Evolutionary conservation across 2,329 filamentous ascomycete genomes (phyloP), one percentile per base, ranked within the genome.

Genomic region (Aphanoascus verrucosus): DNA sequence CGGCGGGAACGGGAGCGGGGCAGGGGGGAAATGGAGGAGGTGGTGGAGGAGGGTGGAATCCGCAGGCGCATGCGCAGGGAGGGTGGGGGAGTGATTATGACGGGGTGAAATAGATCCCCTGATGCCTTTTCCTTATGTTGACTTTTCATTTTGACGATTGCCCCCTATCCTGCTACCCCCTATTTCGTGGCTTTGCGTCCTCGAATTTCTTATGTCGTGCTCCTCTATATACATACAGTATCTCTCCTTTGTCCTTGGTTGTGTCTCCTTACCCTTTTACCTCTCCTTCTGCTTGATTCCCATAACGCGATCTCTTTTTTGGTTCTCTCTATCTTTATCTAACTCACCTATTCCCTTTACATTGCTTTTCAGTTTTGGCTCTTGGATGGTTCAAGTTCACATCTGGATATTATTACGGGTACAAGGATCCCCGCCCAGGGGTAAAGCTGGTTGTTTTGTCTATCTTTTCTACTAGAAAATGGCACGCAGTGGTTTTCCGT

Each of bases 21-120:
- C 71, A 67, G 15, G 61, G 60, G 14, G 53, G 66, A 8, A 66
- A 64, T 52, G 56, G 61, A 35, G 62, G 62, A 6, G 50, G n/a
- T 42, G 42, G 8, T 55, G 57, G 56, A 35, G 44, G 15, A n/a
- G 50, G 53, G 47, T 52, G 41, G 38, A 43, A 41, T 17, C 37
- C 35, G 37, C 56, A 49, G 43, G 43, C 23, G 44, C n/a, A n/a
- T n/a, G n/a, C n/a, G n/a, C n/a, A n/a, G n/a, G 56, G 52, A 8
- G 40, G 31, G 28, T 55, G 52, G 52, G 31, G n/a, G 20, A 34
- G 49, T 34, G 53, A 55, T 42, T 54, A 52, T 28, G 43, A 55
- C 19, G 55, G 40, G 12, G 23, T 23, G 11, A 55, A 46, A 40
- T 55, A 51, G 42, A 11, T 32, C 1, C 15, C 11, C 35, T 51